Evolutionary conservation across 2,329 filamentous ascomycete genomes (phyloP), one percentile per base, ranked within the genome.

Genomic region (Penicillium thymicola): DNA sequence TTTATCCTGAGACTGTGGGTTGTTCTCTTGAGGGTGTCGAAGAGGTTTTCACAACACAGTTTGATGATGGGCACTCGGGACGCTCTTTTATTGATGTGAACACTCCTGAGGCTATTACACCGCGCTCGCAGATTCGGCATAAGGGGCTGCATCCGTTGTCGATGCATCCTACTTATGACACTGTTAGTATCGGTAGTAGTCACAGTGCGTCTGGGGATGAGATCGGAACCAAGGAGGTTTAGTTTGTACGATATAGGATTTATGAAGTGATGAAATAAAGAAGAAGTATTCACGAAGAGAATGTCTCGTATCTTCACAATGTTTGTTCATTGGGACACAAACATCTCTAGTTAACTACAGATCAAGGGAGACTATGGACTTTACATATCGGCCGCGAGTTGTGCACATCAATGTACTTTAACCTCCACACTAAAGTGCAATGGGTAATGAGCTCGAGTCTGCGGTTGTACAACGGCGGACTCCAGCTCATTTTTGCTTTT

Each of bases 11-110:
- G 51, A 72, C 71, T 7, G 64, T 57, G n/a, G 67, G 64, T 3
- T 51, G 62, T 38, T 69, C 70, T 18, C 65, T 74, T 5, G 71
- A 74, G 46, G 65, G 67, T 44, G 65, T 72, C 7, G 68, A 70
- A 44, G 65, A 67, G n/a, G 57, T 70, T 7, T 71, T 73, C 37
- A 49, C 18, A 1, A 11, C 36, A 10, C 27, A 48, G 14, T 21
- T 42, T 27, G 37, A 11, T n/a, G 27, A 30, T 8, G 40, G 34
- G 23, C 14, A 49, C 37, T 40, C 42, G n/a, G 59, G 61, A 16
- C n/a, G 42, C 10, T 36, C 43, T 30, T 6, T 23, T 38, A 37
- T 32, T 30, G 9, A 13, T 5, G 21, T 45, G 8, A 21, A 27
- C 3, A 52, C 41, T 14, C 48, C 40, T 0, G 50, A 54, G 34